Evolutionary conservation across 2,329 filamentous ascomycete species (phyloP), one percentile per base, ranked within the genome.

Genomic region (Ustulina deusta): DNA sequence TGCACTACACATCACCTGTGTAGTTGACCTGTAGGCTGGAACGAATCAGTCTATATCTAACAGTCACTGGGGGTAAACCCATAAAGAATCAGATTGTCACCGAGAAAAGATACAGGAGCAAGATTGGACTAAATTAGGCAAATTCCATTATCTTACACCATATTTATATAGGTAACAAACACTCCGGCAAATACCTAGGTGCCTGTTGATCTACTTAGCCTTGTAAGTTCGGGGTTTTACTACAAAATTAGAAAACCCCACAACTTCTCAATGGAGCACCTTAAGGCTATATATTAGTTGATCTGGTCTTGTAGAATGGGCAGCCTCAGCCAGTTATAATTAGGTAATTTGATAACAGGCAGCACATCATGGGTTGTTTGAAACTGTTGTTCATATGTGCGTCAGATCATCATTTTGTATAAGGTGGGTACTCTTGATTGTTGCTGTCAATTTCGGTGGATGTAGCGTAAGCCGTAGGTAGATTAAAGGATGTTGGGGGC

Each of bases 1-100:
- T 63, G 58, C 54, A 57, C 55, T 22, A 57, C 55, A 60, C 51
- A 66, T 63, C 36, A 59, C 52, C 62, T 20, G 65, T 55, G 55
- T 58, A 44, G 27, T 59, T 38, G 36, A 46, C 36, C 44, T 56
- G 56, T 61, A 52, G 10, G 27, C 56, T 51, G 48, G 27, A 34
- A 25, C 32, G 6, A 34, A 61, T 27, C 44, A 51, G 22, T 29
- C 13, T 27, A 11, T 40, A 60, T 48, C 38, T 56, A 11, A 13
- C 48, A 46, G 29, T 22, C 22, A 6, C 38, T 48, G 22, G 17
- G 10, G 32, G 13, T 2, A 40, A 49, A 20, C 17, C 29, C 17
- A 15, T 27, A 48, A 55, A 49, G 32, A 20, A 42, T 46, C 11
- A 22, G n/a, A 57, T 29, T 6, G 7, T 44, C 17, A 10, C 17